Base-by-base conservation (phyloP, 2,329 filamentous ascomycete species). In the Ceratocystis smalleyi region DNA sequence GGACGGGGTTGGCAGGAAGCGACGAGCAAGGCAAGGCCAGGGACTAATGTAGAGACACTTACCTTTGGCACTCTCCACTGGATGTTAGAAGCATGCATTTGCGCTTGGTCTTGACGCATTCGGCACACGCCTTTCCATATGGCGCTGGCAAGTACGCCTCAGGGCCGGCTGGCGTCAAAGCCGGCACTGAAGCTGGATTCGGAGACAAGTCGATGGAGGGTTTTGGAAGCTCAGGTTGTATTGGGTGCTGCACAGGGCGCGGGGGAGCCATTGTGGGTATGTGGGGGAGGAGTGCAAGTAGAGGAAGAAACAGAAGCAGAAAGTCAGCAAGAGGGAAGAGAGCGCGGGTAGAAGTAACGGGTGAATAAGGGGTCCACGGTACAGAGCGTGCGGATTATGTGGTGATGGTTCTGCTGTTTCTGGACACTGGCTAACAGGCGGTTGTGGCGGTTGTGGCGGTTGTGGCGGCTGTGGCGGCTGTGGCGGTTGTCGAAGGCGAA, bases 41-140 rank as follows among this genome's bases (percentile, higher is more conserved):
- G 30, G 35, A 59, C 17, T 12, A 22, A 57, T 15, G 12, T 22
- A 19, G 32, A 32, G 61, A 64, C 19, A n/a, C 65, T 64, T 65
- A 70, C 69, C 77, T 75, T 61, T 76, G 74, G 65, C 74, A 75
- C 8, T 60, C 67, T 5, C 67, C 63, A 10, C 70, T 72, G 12
- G 65, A 68, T 2, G 69, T 65, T 22, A 71, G 70, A 51, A 75
- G 70, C 32, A 77, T 73, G 67, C 76, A 78, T 70, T 76, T 77
- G 70, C 76, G 76, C 64, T 78, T 78, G 43, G 76, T 75, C 59
- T 73, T 74, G 59, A 73, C 72, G 67, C 76, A 78, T 63, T 73
- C 75, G 54, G 70, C 68, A 62, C 76, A 77, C 6, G 76, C 73
- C 43, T 74, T 73, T 30, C 76, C 76, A 65, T 78, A 75, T 8